Base-by-base conservation (phyloP, 1,139 yeast genomes). In the Candida dubliniensis region DNA sequence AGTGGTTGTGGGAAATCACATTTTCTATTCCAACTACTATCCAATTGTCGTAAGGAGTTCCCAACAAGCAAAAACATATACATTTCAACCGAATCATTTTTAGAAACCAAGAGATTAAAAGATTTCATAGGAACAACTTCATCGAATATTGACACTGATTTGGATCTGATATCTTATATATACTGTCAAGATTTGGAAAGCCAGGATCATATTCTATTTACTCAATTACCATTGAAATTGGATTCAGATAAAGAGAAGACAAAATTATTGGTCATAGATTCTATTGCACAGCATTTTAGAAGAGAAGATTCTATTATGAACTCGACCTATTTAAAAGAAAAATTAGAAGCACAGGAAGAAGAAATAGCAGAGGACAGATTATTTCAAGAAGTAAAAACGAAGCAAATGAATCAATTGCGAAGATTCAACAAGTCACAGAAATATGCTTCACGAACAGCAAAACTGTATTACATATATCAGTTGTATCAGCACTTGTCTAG, bases 1-100 rank as follows among this genome's bases (percentile, higher is more conserved):
- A 82, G 95, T 47, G 88, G 95, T 0, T 77, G 87, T 2, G 97
- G 96, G 0, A 90, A 90, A 59, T 83, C 96, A 0, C 95, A 89
- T 54, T 64, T 90, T 8, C 63, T 86, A 29, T 73, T 84, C 63
- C 93, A 85, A 51, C 55, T 89, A 39, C 70, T 86, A 1, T 34
- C 34, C 30, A 45, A 43, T 13, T 42, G 50, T 32, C 18, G 29
- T 6, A 64, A 80, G 8, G 66, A 81, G 3, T 46, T 34, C 2
- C 65, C 60, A 4, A 36, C 55, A 4, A 55, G 59, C 14, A 46
- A 49, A 13, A 53, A 49, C 25, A 74, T 90, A 12, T 84, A 77
- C 56, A 79, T 91, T 1, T 79, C 93, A 0, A 90, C 96, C 0
- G 97, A 91, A 59, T 76, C 85, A 1, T 79, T 78, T 13, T 56